phyloP scores from a whole-genome alignment of 23 red algal genomes.

The Gracilaria caudata region DNA sequence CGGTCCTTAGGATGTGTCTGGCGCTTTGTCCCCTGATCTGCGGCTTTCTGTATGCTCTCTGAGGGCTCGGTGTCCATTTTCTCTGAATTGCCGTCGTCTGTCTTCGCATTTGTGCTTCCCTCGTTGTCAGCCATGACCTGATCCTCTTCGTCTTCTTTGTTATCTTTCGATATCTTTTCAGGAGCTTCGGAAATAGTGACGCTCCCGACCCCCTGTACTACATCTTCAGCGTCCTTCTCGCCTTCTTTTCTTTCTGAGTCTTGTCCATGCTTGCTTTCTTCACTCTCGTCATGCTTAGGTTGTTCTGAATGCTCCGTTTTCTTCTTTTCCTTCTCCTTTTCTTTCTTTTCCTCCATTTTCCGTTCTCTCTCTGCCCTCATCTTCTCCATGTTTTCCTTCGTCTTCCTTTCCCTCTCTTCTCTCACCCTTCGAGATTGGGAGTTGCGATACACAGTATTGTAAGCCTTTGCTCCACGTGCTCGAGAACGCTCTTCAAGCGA shows the following conservation, averaged over 20 bases:
- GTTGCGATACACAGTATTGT: neutral
- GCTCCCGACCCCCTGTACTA: neutral
- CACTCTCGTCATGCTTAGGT: neutral
- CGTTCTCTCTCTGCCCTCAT: neutral
- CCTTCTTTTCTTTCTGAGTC: neutral
- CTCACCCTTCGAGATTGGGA: neutral
- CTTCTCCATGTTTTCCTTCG: neutral
- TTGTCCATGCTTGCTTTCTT: neutral
- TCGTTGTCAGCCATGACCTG: neutral
- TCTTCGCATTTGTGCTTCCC: neutral
- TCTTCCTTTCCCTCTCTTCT: slow-evolving; percentile 18
- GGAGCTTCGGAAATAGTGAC: neutral
- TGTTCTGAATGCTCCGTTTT: neutral
- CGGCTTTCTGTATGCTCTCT: neutral
- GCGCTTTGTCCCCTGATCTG: neutral
- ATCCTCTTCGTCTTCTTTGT: neutral
- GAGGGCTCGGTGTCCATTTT: neutral
- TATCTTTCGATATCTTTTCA: neutral
- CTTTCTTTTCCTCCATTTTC: slow-evolving; percentile 1
- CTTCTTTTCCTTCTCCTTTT: slow-evolving; percentile 22
- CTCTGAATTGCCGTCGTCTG: neutral
- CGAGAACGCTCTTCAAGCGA: slow-evolving; percentile 17
- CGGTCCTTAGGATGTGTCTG: neutral
- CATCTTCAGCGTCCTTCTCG: neutral
- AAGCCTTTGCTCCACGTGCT: slow-evolving; percentile 29